Percentiles rank a stretch among this genome's conserved stretches.
These are phyloP conservation scores for Cudoniella acicularis DNA, from an alignment of 495 filamentous ascomycete genomes.

Conservation along the genomic window DNA sequence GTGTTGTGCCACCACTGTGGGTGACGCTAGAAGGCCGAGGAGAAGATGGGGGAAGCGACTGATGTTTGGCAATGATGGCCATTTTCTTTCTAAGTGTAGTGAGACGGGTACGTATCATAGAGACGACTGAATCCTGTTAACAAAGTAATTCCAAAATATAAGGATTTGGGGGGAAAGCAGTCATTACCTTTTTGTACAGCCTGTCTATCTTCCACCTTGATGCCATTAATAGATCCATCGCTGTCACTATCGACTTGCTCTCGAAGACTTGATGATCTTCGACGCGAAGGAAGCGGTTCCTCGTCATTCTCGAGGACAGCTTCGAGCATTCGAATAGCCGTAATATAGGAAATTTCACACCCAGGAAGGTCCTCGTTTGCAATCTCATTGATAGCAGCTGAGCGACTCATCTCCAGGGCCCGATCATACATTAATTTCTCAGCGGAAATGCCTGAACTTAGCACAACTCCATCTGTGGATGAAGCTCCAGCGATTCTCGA, in stretches of 20 bases:
- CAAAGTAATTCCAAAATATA: neutral
- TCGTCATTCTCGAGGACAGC: constrained; percentile 88
- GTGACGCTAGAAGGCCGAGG: constrained; percentile 21
- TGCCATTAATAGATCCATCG: constrained; percentile 50
- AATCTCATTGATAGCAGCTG: constrained; percentile 92
- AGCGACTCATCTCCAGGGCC: constrained; percentile 91
- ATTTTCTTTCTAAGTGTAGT: constrained; percentile 55
- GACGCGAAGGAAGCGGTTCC: constrained; percentile 39
- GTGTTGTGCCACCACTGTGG: constrained; percentile 26
- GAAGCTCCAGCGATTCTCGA: constrained; percentile 63
- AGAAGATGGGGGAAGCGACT: constrained; percentile 21
- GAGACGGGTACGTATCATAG: constrained; percentile 55
- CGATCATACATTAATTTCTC: constrained; percentile 98
- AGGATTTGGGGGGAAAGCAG: constrained; percentile 16
- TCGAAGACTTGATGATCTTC: constrained; percentile 28
- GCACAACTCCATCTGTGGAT: constrained; percentile 42
- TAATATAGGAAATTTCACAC: constrained; percentile 90
- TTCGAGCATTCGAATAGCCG: constrained; percentile 89
- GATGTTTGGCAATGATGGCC: constrained; percentile 46
- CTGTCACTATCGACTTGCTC: constrained; percentile 34
- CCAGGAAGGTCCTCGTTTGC: constrained; percentile 83
- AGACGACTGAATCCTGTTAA: constrained; percentile 48
- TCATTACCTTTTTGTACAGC: constrained; percentile 65
- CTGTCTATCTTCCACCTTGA: constrained; percentile 70
- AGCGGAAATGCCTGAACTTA: constrained; percentile 77